phyloP scores from a whole-genome alignment of 1,139 yeast species.

The Yamadazyma taylorii region DNA sequence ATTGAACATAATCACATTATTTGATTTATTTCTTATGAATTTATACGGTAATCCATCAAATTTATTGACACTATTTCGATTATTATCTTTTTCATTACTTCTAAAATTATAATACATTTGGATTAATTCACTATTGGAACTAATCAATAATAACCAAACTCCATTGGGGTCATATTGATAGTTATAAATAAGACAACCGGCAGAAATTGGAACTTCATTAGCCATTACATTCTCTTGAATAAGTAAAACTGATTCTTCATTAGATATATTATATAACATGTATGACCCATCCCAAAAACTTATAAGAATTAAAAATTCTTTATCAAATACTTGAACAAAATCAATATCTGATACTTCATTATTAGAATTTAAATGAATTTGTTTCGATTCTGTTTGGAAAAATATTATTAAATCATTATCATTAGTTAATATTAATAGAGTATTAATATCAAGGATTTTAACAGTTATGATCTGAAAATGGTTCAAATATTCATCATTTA shows the following conservation, averaged over 20 bases:
- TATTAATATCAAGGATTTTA: constrained; percentile 1
- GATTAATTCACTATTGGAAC: constrained; percentile 17
- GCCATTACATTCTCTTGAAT: constrained; percentile 6
- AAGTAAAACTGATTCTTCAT: constrained; percentile 9
- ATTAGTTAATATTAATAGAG: constrained; percentile 9
- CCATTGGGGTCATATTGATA: constrained; percentile 1
- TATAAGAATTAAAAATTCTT: constrained; percentile 13
- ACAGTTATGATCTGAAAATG: constrained; percentile 1
- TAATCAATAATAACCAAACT: constrained; percentile 18
- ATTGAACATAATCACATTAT: constrained; percentile 15
- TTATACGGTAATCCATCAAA: constrained; percentile 18
- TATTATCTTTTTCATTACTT: constrained; percentile 4
- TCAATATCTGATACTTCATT: constrained; percentile 16
- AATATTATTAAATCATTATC: constrained; percentile 9
- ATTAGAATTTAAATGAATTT: constrained; percentile 3
- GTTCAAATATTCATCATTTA: constrained; percentile 8
- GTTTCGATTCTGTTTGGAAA: constrained; percentile 5
- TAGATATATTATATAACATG: constrained; percentile 10
- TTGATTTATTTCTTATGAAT: constrained; percentile 9
- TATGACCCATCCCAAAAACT: constrained; percentile 18
- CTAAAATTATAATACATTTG: constrained; percentile 13
- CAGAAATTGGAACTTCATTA: constrained; percentile 7
- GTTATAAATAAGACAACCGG: constrained; percentile 10
- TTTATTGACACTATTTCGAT: constrained; percentile 6
- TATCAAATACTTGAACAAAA: constrained; percentile 8